A percentile compares a stretch with the other conserved stretches of the same genome.
phyloP scores from a whole-genome alignment of 257 asterid genomes.

The Salvia splendens region DNA sequence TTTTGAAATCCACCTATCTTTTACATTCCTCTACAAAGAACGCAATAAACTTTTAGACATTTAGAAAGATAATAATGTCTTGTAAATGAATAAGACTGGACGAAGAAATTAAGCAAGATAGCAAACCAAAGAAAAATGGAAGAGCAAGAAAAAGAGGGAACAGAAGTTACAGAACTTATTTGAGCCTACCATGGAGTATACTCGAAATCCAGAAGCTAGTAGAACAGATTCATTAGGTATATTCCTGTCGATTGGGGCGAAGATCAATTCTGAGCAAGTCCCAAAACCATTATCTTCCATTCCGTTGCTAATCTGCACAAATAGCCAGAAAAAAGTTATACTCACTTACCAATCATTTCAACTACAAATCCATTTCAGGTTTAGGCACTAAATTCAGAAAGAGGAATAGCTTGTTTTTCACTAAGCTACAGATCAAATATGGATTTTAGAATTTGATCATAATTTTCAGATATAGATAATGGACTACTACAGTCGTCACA shows the following conservation, averaged over 20 bases:
- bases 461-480: conserved; percentile 18
- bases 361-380: conserved; percentile 15
- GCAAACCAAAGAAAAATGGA: not conserved
- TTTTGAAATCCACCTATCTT: not conserved
- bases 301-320: conserved; percentile 50
- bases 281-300: conserved; percentile 43
- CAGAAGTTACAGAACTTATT: conserved; percentile 33
- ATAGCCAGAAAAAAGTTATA: conserved; percentile 7
- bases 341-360: conserved; percentile 7
- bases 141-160: not conserved
- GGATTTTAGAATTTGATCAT: not conserved
- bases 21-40: not conserved
- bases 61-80: not conserved
- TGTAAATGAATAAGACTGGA: not conserved
- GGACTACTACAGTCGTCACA: not conserved
- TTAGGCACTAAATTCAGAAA: not conserved
- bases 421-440: not conserved
- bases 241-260: conserved; percentile 42
- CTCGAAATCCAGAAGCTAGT: conserved; percentile 54
- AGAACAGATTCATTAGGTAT: conserved; percentile 35
- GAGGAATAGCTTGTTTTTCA: not conserved
- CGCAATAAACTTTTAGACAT: not conserved
- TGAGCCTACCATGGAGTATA: conserved; percentile 36
- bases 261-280: conserved; percentile 51
- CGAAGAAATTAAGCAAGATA: not conserved